Evolutionary conservation across 768 basidiomycete species (phyloP), one percentile per base, ranked within the genome.

Genomic region (Calocera viscosa): DNA sequence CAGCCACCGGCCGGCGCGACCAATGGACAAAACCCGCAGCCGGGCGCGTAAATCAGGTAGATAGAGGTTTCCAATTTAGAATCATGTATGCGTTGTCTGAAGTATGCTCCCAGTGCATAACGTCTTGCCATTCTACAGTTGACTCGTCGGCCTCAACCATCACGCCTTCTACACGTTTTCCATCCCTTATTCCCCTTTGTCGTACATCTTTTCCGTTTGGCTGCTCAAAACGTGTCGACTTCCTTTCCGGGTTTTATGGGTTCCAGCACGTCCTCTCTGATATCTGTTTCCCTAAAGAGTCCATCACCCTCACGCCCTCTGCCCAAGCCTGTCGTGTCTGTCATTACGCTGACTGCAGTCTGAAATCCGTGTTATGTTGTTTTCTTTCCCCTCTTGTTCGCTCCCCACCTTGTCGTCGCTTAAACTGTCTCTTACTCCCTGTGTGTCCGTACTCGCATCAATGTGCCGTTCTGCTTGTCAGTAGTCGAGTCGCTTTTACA

Each of bases 171-270:
- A 53, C 35, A 33, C 35, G 30, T 35, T 63, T 67, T 34, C 28
- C 16, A 26, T 16, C 24, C 14, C 30, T 39, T 24, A 64, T 43
- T 49, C 33, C n/a, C 19, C 67, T 47, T 33, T 17, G 22, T 41
- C 41, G 64, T 47, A 53, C 28, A 40, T 30, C 12, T 7, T 24
- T 60, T 30, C 30, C 53, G 2, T 19, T 28, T 19, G 26, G 53
- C 53, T 60, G 53, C 53, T 60, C 53, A 60, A 60, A 60, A 60
- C 53, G 53, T 32, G 53, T 60, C 53, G 26, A 26, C 53, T 60
- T 60, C 53, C 53, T 60, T 60, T 60, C 53, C 53, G 53, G 53
- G 53, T 60, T 60, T 60, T 60, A 60, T 60, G 53, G 53, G 53
- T 60, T 60, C 53, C 53, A 60, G 53, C 30, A 22, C 53, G 30